Evolutionary conservation across 2,329 filamentous ascomycete species (phyloP), one percentile per base, ranked within the genome.

Genomic region (Pochonia chlamydosporia): DNA sequence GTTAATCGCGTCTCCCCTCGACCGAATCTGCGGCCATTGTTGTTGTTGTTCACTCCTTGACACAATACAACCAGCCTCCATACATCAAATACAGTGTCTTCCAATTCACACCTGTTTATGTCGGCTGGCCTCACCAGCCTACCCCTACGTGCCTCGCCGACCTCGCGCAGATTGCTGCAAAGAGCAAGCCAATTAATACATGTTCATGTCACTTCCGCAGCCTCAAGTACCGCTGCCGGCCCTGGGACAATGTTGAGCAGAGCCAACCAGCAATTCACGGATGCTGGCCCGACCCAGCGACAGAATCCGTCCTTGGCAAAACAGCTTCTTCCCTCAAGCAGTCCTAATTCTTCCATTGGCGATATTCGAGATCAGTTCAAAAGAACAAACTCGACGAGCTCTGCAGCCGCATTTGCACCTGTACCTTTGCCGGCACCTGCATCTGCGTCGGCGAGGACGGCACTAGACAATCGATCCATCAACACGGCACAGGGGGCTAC

Each of bases 251-350:
- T 55, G 53, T 48, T 54, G 18, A 46, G 46, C 37, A 49, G 52
- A 28, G 53, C 52, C 14, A 41, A 33, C n/a, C 46, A 48, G 37
- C 31, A 28, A 20, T 46, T 44, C 40, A 47, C 49, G 25, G 46
- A 44, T 16, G 40, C 47, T 63, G 67, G 70, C 49, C 65, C 63
- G 47, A 56, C 61, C 51, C 58, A 65, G 8, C 65, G 64, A 52
- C 57, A 65, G 9, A 64, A 64, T 43, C 53, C 59, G 8, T 54
- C 61, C 41, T 60, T 77, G 37, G 63, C 69, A 4, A 79, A 81
- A 60, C 70, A 77, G 48, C 65, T 78, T 14, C 79, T 82, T 52
- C 72, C 78, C 4, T 81, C 80, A 1, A 82, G 75, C 62, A 81
- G 73, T 54, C 74, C 76, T 11, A 64, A 61, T 37, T 59, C 67